Base-by-base conservation (phyloP, 768 basidiomycete species). In the Hygrocybe coccinea region DNA sequence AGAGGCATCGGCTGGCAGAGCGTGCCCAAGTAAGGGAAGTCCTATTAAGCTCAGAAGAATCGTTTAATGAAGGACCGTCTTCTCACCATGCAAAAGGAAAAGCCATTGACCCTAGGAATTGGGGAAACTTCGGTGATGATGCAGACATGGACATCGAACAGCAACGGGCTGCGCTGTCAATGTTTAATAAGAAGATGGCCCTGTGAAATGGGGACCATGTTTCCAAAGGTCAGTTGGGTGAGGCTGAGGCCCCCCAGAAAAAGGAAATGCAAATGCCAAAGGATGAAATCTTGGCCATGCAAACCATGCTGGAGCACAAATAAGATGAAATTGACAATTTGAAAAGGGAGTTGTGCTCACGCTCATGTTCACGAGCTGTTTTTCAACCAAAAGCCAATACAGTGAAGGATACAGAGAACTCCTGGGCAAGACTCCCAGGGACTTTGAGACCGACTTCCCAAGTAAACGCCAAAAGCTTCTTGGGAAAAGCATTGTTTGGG, bases 71-170 rank as follows among this genome's bases (percentile, higher is more conserved):
- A 29, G 29, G 29, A 29, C 29, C 29, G 8, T 29, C 29, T 29
- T 29, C 29, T 29, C 29, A 29, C 21, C 17, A 11, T 12, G 44
- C 15, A n/a, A 46, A 68, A 60, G 65, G 64, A 5, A 68, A 68
- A 51, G 56, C 53, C 1, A 39, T 55, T 19, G 64, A 68, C 47
- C 64, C 61, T n/a, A 25, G 44, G 2, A 64, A 68, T 39, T 68
- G 67, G 67, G 65, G 65, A 17, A 46, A 44, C 12, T 36, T 61
- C 38, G 38, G 52, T 5, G 49, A 54, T 29, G 50, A 63, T 2
- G 15, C 46, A 17, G 64, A 68, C 17, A 14, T 62, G 2, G 52
- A 68, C 52, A 9, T 54, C 14, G 59, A 58, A 6, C 51, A 45
- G 10, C 65, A 68, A 45, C 33, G 52, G 15, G 41, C 43, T 34